These are phyloP conservation scores for Gracilaria caudata DNA, from an alignment of 23 red algal genomes.

Conservation along the genomic window DNA sequence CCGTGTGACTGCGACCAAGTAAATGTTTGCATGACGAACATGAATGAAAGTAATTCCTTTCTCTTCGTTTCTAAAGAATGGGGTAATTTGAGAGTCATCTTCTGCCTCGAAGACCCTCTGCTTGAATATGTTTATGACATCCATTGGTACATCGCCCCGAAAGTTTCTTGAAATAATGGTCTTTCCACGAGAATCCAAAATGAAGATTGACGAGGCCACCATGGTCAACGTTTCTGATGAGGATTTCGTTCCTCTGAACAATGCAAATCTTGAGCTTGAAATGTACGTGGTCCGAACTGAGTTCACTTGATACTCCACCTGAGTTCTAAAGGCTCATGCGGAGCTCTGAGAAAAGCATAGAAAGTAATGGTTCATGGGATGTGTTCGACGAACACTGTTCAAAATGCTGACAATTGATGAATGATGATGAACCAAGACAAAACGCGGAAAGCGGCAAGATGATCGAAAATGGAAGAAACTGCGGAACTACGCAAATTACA, in stretches of 20 bases:
- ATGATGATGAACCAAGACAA: no score
- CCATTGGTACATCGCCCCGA: conserved; percentile 77
- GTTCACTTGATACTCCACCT: neutral
- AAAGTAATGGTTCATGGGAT: no score
- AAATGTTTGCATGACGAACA: conserved; percentile 88
- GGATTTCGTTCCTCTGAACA: neutral
- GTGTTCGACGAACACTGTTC: no score
- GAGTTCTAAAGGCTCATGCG: no score
- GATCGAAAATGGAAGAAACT: no score
- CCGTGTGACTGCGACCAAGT: conserved; percentile 79
- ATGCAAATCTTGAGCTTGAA: neutral
- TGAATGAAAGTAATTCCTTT: conserved; percentile 83
- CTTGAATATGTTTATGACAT: conserved; percentile 75
- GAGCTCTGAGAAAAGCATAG: no score
- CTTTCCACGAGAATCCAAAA: conserved; percentile 90
- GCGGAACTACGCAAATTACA: no score
- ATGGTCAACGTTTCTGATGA: neutral
- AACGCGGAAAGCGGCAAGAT: no score
- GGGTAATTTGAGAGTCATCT: conserved; percentile 66
- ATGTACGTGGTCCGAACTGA: neutral
- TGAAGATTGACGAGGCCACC: conserved; percentile 83
- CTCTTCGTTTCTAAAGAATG: conserved; percentile 66
- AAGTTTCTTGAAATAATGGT: conserved; percentile 85
- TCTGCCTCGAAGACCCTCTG: conserved; percentile 80
- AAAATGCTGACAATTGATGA: no score